phyloP scores from a whole-genome alignment of 73 alveolate genomes.

The Blepharisma japonicum region DNA sequence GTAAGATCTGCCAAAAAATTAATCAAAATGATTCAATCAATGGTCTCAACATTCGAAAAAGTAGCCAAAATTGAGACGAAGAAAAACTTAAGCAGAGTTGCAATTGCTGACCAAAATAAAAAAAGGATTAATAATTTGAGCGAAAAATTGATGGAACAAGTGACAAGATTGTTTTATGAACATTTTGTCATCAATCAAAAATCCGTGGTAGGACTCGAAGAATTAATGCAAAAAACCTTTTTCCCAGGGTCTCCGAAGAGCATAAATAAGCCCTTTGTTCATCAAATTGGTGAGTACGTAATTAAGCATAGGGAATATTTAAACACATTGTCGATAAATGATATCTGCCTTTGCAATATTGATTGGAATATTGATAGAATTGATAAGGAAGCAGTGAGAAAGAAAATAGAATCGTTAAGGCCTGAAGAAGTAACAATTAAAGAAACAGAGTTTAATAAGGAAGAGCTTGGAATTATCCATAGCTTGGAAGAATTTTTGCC shows the following conservation, averaged over 20 bases:
- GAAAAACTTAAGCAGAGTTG: background rate
- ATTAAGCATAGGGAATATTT: constrained; percentile 29
- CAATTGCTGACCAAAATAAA: background rate
- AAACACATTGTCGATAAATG: background rate
- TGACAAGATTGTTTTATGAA: background rate
- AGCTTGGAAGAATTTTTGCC: background rate
- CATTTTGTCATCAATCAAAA: constrained; percentile 5
- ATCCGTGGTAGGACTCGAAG: background rate
- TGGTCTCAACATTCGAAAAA: background rate
- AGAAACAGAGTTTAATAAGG: background rate
- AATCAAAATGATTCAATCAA: background rate
- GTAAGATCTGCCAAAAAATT: background rate
- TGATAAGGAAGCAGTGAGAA: background rate
- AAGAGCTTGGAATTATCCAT: background rate
- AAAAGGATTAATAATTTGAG: background rate
- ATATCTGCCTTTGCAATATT: background rate
- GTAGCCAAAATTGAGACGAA: background rate
- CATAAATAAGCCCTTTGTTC: constrained; percentile 6
- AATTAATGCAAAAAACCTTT: constrained; percentile 19
- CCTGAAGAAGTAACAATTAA: background rate
- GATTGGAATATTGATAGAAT: constrained; percentile 27
- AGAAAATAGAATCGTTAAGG: background rate
- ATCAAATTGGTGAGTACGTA: constrained; percentile 19
- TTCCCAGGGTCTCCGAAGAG: background rate
- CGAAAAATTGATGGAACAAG: background rate